These are phyloP conservation scores for Colletotrichum sp. DNA, from an alignment of 2,329 filamentous ascomycete species.

Conservation along the genomic window DNA sequence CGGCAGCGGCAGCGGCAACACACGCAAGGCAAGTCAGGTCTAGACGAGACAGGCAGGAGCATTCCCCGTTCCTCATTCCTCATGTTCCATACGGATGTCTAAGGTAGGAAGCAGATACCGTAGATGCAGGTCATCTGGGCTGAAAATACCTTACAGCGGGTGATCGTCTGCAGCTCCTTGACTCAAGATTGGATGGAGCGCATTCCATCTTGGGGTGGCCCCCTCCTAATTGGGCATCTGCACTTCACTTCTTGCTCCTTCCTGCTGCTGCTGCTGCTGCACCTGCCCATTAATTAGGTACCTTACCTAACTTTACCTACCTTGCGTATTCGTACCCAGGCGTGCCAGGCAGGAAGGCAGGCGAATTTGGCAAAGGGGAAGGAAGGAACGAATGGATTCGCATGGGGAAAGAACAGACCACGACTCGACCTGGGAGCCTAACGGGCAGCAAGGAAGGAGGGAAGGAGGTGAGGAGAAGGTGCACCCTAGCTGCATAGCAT, in stretches of 20 bases:
- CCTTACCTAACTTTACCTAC: no score
- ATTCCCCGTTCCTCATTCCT: not conserved
- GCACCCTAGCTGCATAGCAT: not conserved
- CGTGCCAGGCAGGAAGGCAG: not conserved
- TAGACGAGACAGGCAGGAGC: not conserved
- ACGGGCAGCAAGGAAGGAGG: not conserved
- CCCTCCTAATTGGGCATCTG: not conserved
- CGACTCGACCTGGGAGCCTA: not conserved
- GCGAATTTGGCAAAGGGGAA: not conserved
- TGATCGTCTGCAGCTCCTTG: not conserved
- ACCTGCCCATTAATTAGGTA: no score
- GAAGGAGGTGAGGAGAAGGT: not conserved
- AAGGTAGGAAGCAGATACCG: not conserved
- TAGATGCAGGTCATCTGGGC: not conserved
- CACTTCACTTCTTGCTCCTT: not conserved
- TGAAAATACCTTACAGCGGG: conserved; percentile 2
- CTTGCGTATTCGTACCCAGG: no score
- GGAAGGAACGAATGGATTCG: not conserved
- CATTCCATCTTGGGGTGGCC: not conserved
- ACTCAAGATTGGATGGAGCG: not conserved
- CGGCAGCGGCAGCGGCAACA: not conserved
- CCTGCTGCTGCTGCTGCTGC: not conserved
- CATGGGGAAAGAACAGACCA: not conserved
- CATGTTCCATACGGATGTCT: not conserved
- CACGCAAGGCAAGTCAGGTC: not conserved